Conservation (phyloP, 179 eudicot genomes). For the Dionaea muscipula region DNA sequence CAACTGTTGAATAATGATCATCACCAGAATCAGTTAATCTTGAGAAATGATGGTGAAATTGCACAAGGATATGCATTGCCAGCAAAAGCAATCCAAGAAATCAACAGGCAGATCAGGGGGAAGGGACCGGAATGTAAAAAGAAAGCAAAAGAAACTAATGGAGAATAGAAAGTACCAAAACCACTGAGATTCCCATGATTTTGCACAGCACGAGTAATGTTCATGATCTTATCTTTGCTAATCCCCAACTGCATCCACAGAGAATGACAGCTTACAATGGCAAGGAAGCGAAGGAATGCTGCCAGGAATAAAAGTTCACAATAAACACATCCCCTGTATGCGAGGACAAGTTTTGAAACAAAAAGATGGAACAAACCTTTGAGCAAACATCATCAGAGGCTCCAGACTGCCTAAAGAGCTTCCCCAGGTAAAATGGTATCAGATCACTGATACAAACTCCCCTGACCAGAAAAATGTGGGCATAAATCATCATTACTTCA, state of each 20-base stretch:
- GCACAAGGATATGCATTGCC: too few species aligned
- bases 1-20: slow-evolving; percentile 40
- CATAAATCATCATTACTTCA: not conserved
- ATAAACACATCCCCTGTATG: too few species aligned
- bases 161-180: slow-evolving; percentile 39
- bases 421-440: slow-evolving; percentile 83
- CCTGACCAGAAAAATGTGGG: slow-evolving; percentile 29
- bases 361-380: slow-evolving; percentile 40
- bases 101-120: too few species aligned
- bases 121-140: not conserved
- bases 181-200: slow-evolving; percentile 79
- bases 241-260: slow-evolving; percentile 78
- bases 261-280: too few species aligned
- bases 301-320: too few species aligned
- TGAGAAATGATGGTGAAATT: too few species aligned
- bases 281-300: too few species aligned
- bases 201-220: slow-evolving; percentile 40
- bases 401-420: slow-evolving; percentile 54
- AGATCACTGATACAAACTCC: slow-evolving; percentile 92
- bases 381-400: slow-evolving; percentile 67
- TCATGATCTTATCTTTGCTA: slow-evolving; percentile 50
- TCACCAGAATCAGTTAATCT: not conserved
- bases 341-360: too few species aligned
- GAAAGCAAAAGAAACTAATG: not conserved
- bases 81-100: too few species aligned